Evolutionary conservation across 2,329 filamentous ascomycete species (phyloP), one percentile per base, ranked within the genome.

Genomic region (Epichloe bromicola): DNA sequence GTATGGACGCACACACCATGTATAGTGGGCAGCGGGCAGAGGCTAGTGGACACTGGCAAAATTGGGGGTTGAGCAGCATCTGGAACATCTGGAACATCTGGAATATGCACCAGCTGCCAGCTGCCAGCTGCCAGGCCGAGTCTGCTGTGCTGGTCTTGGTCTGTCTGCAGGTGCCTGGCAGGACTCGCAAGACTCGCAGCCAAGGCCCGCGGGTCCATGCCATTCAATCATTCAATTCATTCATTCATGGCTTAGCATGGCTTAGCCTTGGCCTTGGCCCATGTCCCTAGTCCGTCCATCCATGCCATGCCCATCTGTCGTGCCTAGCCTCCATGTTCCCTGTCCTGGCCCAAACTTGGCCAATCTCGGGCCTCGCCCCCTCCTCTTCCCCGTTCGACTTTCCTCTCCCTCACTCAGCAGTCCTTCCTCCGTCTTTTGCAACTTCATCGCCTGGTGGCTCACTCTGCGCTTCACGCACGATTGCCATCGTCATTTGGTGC

Each of bases 401-500:
- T 55, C 51, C 50, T 46, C 51, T 54, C 52, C 40, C 46, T 50
- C 51, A 44, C 26, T 36, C 53, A 49, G 47, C 53, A 41, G 30
- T 50, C 49, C 42, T 30, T 33, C 50, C 52, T 51, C 40, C 41
- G 23, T 41, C 52, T 47, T 53, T 49, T 17, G 26, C 49, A 46
- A 49, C 49, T 45, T 53, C 52, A 46, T 46, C 48, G 43, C 20
- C 52, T 36, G 40, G 42, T 46, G 49, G 52, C 46, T 17, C 37
- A 46, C 43, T 39, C 40, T 48, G 45, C 45, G 51, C 51, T 44
- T 50, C 42, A 49, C 46, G 48, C 49, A 51, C 49, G 41, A 49
- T 43, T 30, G 42, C 38, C 49, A 39, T 51, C 46, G 34, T 46
- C 46, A 46, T 52, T 45, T 79, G 76, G 76, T 71, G 67, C 76